Evolutionary conservation across 768 basidiomycete genomes (phyloP), one percentile per base, ranked within the genome.

Genomic region (Rossbeevera mucosa): DNA sequence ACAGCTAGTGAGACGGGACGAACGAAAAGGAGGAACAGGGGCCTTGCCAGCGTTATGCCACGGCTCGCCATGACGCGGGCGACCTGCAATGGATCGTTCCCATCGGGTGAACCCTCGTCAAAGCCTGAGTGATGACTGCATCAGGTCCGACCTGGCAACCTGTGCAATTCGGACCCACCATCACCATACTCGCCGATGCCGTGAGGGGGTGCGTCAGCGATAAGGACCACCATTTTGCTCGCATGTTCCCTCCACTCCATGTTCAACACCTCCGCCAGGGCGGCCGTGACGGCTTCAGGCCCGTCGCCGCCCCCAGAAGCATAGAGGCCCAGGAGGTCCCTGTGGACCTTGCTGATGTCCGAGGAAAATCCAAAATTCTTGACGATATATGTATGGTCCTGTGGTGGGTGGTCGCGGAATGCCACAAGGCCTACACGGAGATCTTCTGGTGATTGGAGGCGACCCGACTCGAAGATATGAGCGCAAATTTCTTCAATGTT

Each of bases 181-280:
- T 97, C 95, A 16, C 94, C 95, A 58, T 92, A 92, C 69, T 97
- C 94, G 53, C 94, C 94, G 63, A 97, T 91, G 2, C 94, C 95
- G 72, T 98, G 95, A 14, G 94, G 93, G 31, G 95, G 95, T 0
- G 95, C 95, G 76, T 98, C 95, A 16, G 95, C 94, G 63, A 97
- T 94, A 61, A 97, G 80, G 5, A 98, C 93, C 47, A 93, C 80
- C 92, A 98, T 97, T 76, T 91, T 97, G 66, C 87, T 91, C 24
- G 95, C 89, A 43, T 80, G 71, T 45, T 79, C 76, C 62, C 95
- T 78, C 95, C 95, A 98, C 11, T 92, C 87, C 84, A 98, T 88
- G 49, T 84, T 82, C 63, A 94, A 62, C 8, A 86, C 86, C 64
- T 94, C 94, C 1, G 82, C 85, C 66, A 98, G 73, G 16, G 88